Conservation (phyloP, 805 yeast species). For the Tetrapisispora nanseiensis region DNA sequence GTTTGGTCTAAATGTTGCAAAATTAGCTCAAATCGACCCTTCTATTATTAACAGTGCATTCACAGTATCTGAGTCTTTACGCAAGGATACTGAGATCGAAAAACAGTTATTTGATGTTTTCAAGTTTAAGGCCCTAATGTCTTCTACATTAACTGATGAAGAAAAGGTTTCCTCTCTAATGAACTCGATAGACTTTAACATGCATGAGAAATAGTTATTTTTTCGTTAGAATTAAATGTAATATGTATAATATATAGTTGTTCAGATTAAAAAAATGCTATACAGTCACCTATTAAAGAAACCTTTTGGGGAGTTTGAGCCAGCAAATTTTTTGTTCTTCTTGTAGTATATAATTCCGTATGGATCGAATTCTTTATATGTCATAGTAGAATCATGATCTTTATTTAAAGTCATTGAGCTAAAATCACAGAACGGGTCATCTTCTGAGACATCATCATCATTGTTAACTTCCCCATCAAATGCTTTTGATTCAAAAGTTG, state of each 20-base stretch:
- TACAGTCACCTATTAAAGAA: not conserved
- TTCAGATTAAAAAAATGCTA: not conserved
- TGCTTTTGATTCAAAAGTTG: conserved; percentile 18
- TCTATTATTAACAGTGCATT: conserved; percentile 38
- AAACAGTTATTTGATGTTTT: conserved; percentile 5
- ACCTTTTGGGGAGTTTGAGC: not conserved
- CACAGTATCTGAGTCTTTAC: conserved; percentile 19
- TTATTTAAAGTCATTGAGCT: conserved; percentile 80
- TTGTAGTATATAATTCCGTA: conserved; percentile 36
- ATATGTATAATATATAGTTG: not conserved
- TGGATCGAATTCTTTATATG: conserved; percentile 37
- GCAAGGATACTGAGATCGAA: conserved; percentile 7
- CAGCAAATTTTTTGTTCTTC: conserved; percentile 31
- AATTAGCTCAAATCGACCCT: conserved; percentile 52
- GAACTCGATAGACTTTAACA: not conserved
- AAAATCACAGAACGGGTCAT: conserved; percentile 76
- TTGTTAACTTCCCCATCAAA: conserved; percentile 27
- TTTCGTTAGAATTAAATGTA: no score
- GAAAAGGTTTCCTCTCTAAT: not conserved
- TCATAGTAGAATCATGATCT: conserved; percentile 45
- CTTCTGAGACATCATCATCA: conserved; percentile 29
- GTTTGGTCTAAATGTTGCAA: conserved; percentile 81
- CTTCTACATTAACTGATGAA: not conserved
- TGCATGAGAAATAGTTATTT: not conserved
- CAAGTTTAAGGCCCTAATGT: conserved; percentile 5